A percentile compares a stretch with the other conserved stretches of the same genome.
Evolutionary conservation across 2,329 filamentous ascomycete genomes (phyloP).

Genomic region (Hypomyces perniciosus): DNA sequence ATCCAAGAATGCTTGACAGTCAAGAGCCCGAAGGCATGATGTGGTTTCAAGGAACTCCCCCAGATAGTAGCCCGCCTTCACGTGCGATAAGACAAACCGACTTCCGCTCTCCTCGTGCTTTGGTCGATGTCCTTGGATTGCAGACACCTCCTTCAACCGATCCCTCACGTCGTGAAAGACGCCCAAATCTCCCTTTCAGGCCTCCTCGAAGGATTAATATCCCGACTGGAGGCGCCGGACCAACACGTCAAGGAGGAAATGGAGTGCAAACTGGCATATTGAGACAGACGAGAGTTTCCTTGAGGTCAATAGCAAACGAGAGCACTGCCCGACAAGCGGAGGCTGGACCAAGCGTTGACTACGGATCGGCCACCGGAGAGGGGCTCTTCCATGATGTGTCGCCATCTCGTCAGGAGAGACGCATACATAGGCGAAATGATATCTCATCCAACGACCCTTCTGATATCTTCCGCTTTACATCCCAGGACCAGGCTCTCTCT

Average conservation of each 20-base stretch:
- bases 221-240: neutral
- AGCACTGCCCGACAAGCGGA: neutral
- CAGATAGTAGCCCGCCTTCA: neutral
- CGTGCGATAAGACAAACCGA: neutral
- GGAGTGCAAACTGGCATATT: neutral
- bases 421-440: too few relatives aligned
- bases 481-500: neutral
- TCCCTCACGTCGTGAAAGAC: constrained; percentile 10
- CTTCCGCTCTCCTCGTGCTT: neutral
- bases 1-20: neutral
- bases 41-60: neutral
- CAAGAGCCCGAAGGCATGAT: neutral
- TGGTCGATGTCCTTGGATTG: constrained; percentile 5
- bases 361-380: too few relatives aligned
- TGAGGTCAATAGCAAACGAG: too few relatives aligned
- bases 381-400: neutral
- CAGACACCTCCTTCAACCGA: constrained; percentile 24
- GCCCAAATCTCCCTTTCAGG: neutral
- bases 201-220: neutral
- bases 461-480: neutral
- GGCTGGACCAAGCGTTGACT: neutral
- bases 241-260: neutral
- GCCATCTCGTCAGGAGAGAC: neutral
- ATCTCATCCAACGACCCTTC: neutral
- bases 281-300: too few relatives aligned